Evolutionary conservation across 306 rosid species (phyloP).

Genomic region (Medicago ruthenica): DNA sequence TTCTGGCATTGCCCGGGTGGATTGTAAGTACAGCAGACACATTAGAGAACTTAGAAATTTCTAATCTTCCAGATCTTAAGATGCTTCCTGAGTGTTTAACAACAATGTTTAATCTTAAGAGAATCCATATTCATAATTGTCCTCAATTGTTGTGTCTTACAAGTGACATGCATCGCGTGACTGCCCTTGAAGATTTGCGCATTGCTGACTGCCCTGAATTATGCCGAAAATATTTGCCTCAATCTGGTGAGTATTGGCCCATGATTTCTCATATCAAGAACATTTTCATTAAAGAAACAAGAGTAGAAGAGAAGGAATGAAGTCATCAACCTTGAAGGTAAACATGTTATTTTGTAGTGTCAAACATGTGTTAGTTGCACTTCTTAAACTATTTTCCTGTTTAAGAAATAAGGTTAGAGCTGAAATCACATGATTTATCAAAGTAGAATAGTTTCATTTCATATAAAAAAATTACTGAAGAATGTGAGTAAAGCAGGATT

Average conservation of each 20-base stretch:
- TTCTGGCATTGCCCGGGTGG: not conserved
- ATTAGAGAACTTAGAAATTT: not conserved
- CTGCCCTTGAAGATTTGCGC: not conserved
- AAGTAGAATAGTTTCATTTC: too few relatives aligned
- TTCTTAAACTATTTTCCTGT: not conserved
- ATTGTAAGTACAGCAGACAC: not conserved
- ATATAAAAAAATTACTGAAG: too few relatives aligned
- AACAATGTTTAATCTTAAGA: not conserved
- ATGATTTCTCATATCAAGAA: conserved; percentile 23
- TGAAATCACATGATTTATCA: not conserved
- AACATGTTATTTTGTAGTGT: not conserved
- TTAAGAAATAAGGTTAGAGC: not conserved
- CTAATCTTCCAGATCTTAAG: not conserved
- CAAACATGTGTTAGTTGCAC: not conserved
- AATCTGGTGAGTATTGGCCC: conserved; percentile 11
- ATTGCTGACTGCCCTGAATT: conserved; percentile 24
- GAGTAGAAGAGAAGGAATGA: not conserved
- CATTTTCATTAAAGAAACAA: not conserved
- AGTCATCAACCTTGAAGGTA: not conserved
- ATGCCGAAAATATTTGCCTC: not conserved
- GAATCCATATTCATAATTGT: not conserved
- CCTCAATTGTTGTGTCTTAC: not conserved
- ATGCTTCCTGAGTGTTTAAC: not conserved
- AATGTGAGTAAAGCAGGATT: not conserved
- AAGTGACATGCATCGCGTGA: not conserved